Base-by-base conservation (phyloP, 2,329 filamentous ascomycete species). In the Leptographium galeiforme region DNA sequence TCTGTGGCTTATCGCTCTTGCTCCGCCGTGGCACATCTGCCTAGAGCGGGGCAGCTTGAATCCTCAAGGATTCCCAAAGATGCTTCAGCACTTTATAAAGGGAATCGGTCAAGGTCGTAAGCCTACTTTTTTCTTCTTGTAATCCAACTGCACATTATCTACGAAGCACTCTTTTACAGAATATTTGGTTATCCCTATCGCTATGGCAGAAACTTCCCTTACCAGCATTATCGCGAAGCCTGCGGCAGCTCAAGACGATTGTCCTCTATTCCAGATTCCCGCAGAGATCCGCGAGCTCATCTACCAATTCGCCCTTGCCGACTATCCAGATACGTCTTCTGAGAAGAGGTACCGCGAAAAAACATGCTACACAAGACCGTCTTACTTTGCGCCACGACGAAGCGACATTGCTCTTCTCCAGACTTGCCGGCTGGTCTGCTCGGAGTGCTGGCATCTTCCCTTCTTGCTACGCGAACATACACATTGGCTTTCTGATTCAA, bases 201-300 rank as follows among this genome's bases (percentile, higher is more conserved):
- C 6, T 19, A 41, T 41, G 40, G 40, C 40, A 41, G 40, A 41
- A 12, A 11, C 12, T 19, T 19, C 40, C 16, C 7, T 41, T 10
- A 8, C 2, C n/a, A 19, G 16, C 16, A 18, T 41, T 2, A 14
- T 41, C 40, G 40, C 40, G 6, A 41, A 41, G 40, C n/a, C 40
- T 41, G 40, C 40, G 12, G 7, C n/a, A 4, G 40, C 33, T 11
- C 58, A 59, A 44, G 12, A 19, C 7, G 25, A 32, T 14, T 53
- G 30, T 36, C 48, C 48, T 2, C 60, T 74, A 0, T 73, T 71
- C 57, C 43, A 56, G 1, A 59, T 79, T 0, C 75, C 77, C 0
- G 67, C 68, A 16, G 77, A 80, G 60, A 58, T 79, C 14, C 71
- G 77, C 53, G 66, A 67, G 55, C 59, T 63, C 1, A 74, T 80